Evolutionary conservation across 495 filamentous ascomycete genomes (phyloP).

Genomic region (Parachaetomium inaequale): DNA sequence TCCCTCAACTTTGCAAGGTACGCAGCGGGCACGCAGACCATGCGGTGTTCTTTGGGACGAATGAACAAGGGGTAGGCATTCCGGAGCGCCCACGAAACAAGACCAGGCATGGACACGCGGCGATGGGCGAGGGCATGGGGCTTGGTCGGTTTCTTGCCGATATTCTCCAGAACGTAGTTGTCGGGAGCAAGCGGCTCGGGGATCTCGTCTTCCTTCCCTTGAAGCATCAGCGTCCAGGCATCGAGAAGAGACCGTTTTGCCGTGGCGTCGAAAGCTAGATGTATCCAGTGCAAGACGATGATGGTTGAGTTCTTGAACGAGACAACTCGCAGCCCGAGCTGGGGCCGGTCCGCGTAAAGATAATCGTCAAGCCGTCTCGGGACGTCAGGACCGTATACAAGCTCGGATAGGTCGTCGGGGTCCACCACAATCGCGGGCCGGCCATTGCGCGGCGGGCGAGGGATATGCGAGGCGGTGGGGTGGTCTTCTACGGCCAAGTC

Average conservation of each 20-base stretch:
- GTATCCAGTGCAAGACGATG: conserved; percentile 36
- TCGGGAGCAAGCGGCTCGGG: neutral
- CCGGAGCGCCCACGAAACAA: conserved; percentile 23
- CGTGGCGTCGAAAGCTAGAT: conserved; percentile 29
- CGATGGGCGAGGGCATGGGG: too few relatives aligned
- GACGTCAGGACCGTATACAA: conserved; percentile 27
- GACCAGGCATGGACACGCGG: too few relatives aligned
- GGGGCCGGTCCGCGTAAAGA: conserved; percentile 18
- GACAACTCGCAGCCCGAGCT: conserved; percentile 30
- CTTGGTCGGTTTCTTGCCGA: too few relatives aligned
- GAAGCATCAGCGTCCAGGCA: conserved; percentile 25
- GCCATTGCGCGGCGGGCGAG: conserved; percentile 15
- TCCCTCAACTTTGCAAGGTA: conserved; percentile 19
- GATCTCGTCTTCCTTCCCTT: conserved; percentile 24
- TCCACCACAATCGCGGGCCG: conserved; percentile 26
- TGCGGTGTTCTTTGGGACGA: conserved; percentile 35
- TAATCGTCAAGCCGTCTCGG: conserved; percentile 25
- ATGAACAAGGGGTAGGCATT: conserved; percentile 1
- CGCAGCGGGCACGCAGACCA: conserved; percentile 33
- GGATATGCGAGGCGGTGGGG: conserved; percentile 33
- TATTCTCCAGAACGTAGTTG: too few relatives aligned
- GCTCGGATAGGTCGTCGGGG: conserved; percentile 23
- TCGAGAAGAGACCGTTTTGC: conserved; percentile 27
- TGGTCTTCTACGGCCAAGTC: conserved; percentile 29
- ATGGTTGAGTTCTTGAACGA: conserved; percentile 33